Conservation (phyloP, 495 filamentous ascomycete species). For the Chlorociboria aeruginascens region DNA sequence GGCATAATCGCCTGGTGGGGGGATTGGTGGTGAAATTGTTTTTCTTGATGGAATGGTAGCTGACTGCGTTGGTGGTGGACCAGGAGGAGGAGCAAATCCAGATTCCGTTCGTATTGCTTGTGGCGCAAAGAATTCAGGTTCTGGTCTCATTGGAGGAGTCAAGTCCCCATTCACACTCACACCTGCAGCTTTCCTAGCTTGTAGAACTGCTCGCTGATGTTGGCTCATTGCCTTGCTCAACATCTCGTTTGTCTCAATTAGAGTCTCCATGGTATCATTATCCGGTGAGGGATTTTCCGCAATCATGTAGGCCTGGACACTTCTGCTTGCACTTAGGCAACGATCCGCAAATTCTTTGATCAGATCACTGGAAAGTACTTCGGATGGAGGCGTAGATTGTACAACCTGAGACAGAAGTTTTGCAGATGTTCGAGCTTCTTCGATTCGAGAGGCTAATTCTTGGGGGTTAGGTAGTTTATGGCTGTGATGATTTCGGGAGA, state of each 20-base stretch:
- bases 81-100: slow-evolving; percentile 10
- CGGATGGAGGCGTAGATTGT: slow-evolving; percentile 63
- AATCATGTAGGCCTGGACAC: slow-evolving; percentile 74
- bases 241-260: slow-evolving; percentile 93
- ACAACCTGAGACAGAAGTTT: slow-evolving; percentile 84
- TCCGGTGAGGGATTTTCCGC: slow-evolving; percentile 69
- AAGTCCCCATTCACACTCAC: slow-evolving; percentile 8
- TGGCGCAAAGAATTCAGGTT: not conserved
- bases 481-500: slow-evolving; percentile 19
- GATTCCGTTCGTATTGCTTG: slow-evolving; percentile 12
- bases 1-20: slow-evolving; percentile 17
- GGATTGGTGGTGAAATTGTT: slow-evolving; percentile 8
- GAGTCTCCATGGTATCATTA: slow-evolving; percentile 78
- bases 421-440: slow-evolving; percentile 81
- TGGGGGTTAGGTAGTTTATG: slow-evolving; percentile 52
- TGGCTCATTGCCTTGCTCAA: slow-evolving; percentile 64
- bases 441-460: slow-evolving; percentile 75
- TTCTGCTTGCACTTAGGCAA: slow-evolving; percentile 64
- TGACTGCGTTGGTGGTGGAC: slow-evolving; percentile 8
- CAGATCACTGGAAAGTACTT: slow-evolving; percentile 71
- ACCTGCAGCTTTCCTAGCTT: slow-evolving; percentile 43
- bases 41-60: slow-evolving; percentile 1
- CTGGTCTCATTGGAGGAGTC: slow-evolving; percentile 8
- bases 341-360: slow-evolving; percentile 87
- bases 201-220: slow-evolving; percentile 69